Base-by-base conservation (phyloP, 2,329 filamentous ascomycete genomes). In the Trichoderma atroviride region DNA sequence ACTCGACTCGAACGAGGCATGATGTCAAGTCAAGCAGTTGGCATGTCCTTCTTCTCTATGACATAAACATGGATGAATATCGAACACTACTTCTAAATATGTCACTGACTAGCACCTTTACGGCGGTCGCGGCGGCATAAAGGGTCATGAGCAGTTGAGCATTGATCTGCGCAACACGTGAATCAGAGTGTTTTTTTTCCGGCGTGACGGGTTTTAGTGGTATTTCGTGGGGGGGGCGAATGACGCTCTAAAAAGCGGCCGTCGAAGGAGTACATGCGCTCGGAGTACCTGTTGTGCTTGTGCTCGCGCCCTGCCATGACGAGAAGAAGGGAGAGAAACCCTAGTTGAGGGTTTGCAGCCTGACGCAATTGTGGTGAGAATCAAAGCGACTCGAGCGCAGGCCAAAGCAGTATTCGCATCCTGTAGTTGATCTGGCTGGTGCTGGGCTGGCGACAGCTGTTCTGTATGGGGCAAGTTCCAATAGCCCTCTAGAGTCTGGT, bases 151-250 rank as follows among this genome's bases (percentile, higher is more conserved):
- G 55, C 19, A 50, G n/a, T 52, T 53, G 27, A 58, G 63, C 63
- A 66, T 66, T 59, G 63, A 66, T 52, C 55, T 50, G 53, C 63
- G 37, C 55, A 27, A 33, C 63, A 66, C 63, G 63, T 66, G 63
- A 66, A 66, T 27, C 53, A 29, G 37, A 27, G 16, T 58, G 55
- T 37, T 22, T 50, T 47, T 50, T 47, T 27, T 27, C 22, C 53
- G 50, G 40, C 63, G 63, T 66, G 63, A 66, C 55, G 31, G 55
- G 53, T 50, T 58, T 58, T 58, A 58, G 63, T 43, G 37, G 63
- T 35, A 43, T 40, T 14, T 31, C 31, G n/a, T 58, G 33, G 33
- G 53, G 33, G 53, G 52, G 37, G 37, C 16, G 53, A 27, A 56
- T 66, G 63, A 66, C 63, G 40, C 63, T 66, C 55, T 50, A 13